Base-by-base conservation (phyloP, 148 eudicot genomes). In the Camellia lanceoleosa region DNA sequence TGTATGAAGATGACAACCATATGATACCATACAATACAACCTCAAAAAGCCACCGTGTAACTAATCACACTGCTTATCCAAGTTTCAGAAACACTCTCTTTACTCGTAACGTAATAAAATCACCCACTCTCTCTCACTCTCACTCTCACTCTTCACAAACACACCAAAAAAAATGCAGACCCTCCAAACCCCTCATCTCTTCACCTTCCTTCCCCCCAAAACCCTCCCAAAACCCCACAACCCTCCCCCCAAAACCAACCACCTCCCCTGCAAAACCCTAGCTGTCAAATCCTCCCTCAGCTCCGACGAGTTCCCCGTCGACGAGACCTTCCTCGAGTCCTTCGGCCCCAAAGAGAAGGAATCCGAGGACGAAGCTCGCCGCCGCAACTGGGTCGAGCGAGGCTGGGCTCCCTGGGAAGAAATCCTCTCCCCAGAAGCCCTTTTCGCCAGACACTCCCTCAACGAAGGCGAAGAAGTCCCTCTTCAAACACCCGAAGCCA, bases 391-490 rank as follows among this genome's bases (percentile, higher is more conserved):
- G 99, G 79, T 92, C 2, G 94, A 94, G 8, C 87, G 94, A 0
- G 98, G 95, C 0, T 97, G 99, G 99, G 99, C 99, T 9, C 99
- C 99, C 0, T 97, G 99, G 99, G 99, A 97, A 54, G 98, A 94
- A 72, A 92, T 97, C 58, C 87, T 94, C 23, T 74, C 93, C 6
- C 97, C 97, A 0, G 99, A 97, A 81, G 99, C 90, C 8, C 90
- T 88, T 63, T 97, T 97, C 68, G 99, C 99, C 5, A 56, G 90
- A 4, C 82, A 85, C 7, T 87, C 98, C 5, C 87, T 97, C 7
- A 90, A 91, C 64, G 99, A 97, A 68, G 99, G 99, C 9, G 98
- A 92, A 12, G 98, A 94, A 81, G 96, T 97, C 20, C 79, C 94
- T 1, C 83, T 97, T 2, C 85, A 90, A 44, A 58, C 83, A 60